These are phyloP conservation scores for Citrus trifoliata DNA, from an alignment of 345 rosid species.

Conservation along the genomic window DNA sequence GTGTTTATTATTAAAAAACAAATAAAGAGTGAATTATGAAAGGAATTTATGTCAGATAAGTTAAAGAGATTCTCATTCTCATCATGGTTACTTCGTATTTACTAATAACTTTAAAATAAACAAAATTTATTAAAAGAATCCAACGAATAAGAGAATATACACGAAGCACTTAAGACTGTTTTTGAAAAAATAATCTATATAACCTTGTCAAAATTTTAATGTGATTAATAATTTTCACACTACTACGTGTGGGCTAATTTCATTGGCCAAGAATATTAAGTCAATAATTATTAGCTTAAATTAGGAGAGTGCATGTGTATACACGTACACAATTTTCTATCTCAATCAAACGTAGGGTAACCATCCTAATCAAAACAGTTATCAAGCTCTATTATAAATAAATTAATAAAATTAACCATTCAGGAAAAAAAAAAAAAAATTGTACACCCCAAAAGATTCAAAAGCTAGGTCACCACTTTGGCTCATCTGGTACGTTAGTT, in stretches of 20 bases:
- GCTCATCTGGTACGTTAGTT: background rate
- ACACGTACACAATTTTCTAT: background rate
- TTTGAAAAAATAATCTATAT: background rate
- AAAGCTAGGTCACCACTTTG: background rate
- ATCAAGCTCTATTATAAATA: background rate
- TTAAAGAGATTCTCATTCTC: background rate
- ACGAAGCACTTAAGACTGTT: too few relatives aligned
- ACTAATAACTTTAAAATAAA: background rate
- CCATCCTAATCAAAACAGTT: conserved; percentile 1
- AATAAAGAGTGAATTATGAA: background rate
- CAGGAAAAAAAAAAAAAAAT: too few relatives aligned
- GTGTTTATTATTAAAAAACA: background rate
- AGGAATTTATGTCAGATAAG: background rate
- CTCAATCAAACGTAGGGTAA: too few relatives aligned
- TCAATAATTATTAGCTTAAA: background rate
- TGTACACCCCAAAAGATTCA: background rate
- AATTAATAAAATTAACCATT: too few relatives aligned
- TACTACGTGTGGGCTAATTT: conserved; percentile 6
- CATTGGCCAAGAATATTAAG: conserved; percentile 7
- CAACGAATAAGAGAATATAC: too few relatives aligned
- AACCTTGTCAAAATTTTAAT: background rate
- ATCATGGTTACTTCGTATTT: background rate
- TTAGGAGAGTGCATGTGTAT: background rate
- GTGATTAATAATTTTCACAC: background rate
- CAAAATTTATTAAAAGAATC: too few relatives aligned